A percentile compares a stretch with the other conserved stretches of the same genome.
Conservation (phyloP, 371 early-diverging fungal species). For the Neoconidiobolus thromboides region DNA sequence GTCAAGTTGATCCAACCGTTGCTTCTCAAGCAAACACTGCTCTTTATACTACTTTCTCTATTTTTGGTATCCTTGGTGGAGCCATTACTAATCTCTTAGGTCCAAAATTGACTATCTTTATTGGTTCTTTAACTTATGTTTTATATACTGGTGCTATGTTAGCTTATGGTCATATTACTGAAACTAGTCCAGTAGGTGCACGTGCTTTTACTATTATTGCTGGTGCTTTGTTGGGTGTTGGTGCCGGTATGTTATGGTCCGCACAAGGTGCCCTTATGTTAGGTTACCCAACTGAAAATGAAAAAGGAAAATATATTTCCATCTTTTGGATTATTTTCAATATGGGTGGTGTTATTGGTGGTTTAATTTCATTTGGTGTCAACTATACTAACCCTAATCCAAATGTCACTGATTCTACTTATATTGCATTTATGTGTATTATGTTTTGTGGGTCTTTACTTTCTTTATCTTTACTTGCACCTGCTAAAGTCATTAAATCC, state of each 20-base stretch:
- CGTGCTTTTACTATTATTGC: constrained; percentile 26
- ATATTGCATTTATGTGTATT: constrained; percentile 40
- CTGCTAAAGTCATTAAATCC: constrained; percentile 27
- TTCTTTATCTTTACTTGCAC: constrained; percentile 29
- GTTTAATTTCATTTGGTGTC: constrained; percentile 38
- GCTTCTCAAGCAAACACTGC: constrained; percentile 45
- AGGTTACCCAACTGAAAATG: constrained; percentile 53
- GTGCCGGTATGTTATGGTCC: constrained; percentile 42
- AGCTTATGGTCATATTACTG: constrained; percentile 22
- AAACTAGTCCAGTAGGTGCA: not conserved
- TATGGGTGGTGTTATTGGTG: constrained; percentile 40
- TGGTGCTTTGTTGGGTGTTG: constrained; percentile 39
- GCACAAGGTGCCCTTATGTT: constrained; percentile 68
- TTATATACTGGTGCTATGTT: constrained; percentile 31
- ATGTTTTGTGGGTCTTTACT: constrained; percentile 34
- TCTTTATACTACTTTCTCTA: constrained; percentile 41
- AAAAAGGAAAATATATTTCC: constrained; percentile 53
- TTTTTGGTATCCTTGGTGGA: constrained; percentile 42
- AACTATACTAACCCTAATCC: constrained; percentile 27
- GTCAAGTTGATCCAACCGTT: constrained; percentile 38
- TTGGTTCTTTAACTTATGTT: constrained; percentile 30
- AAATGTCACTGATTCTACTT: constrained; percentile 19
- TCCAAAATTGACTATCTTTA: constrained; percentile 22
- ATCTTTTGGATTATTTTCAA: constrained; percentile 74
- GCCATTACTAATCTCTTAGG: constrained; percentile 33